Evolutionary conservation across 2,329 filamentous ascomycete species (phyloP).

Genomic region (Corinectria fuckeliana): DNA sequence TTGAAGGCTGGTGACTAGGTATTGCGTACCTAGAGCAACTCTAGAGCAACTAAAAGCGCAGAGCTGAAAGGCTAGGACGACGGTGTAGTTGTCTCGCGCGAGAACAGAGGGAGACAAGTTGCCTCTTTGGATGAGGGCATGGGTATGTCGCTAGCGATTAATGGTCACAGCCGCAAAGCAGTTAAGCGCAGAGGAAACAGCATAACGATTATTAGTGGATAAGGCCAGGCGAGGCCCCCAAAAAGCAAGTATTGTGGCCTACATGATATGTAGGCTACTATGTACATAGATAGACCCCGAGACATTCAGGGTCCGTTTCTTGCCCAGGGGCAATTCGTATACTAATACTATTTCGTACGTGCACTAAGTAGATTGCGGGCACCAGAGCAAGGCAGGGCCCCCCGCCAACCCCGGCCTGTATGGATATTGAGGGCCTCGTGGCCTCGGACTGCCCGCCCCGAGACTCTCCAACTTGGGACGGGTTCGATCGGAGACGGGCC

Average conservation of each 20-base stretch:
- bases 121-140: conserved; percentile 15
- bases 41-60: conserved; percentile 12
- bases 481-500: conserved; percentile 4
- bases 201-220: background rate
- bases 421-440: background rate
- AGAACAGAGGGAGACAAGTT: conserved; percentile 19
- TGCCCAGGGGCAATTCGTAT: background rate
- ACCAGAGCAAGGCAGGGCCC: background rate
- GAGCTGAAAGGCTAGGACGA: conserved; percentile 14
- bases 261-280: no score
- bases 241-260: conserved; percentile 8
- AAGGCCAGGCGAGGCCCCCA: background rate
- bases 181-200: background rate
- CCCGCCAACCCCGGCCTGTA: background rate
- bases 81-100: conserved; percentile 31
- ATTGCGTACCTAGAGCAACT: background rate
- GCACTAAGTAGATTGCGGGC: no score
- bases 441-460: background rate
- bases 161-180: conserved; percentile 5
- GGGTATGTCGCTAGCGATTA: conserved; percentile 9
- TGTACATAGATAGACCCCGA: no score
- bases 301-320: conserved; percentile 1
- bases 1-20: background rate
- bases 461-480: background rate
- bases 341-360: no score